phyloP scores from a whole-genome alignment of 352 stramenopile species.

The Blastocystis sp. region DNA sequence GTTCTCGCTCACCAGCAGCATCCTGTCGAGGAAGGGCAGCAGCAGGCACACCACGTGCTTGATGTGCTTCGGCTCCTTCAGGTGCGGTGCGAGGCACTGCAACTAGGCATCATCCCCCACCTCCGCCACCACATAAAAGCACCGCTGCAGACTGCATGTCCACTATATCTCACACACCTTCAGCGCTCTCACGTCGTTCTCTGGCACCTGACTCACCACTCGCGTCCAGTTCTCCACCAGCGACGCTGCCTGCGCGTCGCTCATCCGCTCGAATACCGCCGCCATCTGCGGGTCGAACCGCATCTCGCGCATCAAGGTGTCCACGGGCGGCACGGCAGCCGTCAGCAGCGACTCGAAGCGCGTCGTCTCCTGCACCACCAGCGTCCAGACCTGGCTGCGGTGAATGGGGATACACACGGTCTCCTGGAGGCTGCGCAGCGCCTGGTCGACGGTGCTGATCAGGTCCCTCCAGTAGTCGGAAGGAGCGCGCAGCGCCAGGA shows the following conservation, averaged over 20 bases:
- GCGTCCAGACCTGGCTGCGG: background rate
- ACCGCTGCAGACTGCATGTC: background rate
- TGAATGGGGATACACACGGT: background rate
- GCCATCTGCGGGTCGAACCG: background rate
- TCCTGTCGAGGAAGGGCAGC: background rate
- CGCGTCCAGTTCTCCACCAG: background rate
- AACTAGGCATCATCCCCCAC: background rate
- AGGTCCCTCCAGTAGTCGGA: background rate
- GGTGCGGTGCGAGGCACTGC: background rate
- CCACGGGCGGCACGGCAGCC: too few relatives aligned
- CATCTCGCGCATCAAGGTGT: background rate
- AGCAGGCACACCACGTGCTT: background rate
- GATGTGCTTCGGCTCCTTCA: background rate
- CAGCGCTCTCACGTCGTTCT: background rate
- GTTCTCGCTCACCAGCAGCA: background rate
- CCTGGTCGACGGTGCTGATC: background rate
- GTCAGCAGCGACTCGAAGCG: background rate
- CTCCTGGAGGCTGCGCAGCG: background rate
- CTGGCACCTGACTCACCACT: background rate
- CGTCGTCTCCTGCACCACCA: background rate
- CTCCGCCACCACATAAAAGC: background rate
- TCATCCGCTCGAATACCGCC: background rate
- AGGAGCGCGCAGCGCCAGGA: background rate
- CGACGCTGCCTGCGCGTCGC: background rate
- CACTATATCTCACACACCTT: background rate